Evolutionary conservation across 768 basidiomycete genomes (phyloP), one percentile per base, ranked within the genome.

Genomic region (Xerocomellus chrysenteron): DNA sequence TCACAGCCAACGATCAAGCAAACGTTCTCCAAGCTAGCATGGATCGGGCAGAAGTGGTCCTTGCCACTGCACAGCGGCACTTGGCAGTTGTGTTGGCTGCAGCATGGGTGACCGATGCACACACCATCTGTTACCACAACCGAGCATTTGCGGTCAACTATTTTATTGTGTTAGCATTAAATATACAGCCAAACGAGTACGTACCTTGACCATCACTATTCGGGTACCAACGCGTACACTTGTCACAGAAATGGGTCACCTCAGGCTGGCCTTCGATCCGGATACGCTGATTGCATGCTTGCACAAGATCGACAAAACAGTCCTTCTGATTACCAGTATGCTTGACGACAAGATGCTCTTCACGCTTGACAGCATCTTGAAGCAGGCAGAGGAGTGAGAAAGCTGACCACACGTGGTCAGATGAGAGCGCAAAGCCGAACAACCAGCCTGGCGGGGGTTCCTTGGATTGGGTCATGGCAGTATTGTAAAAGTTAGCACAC

Each of bases 21-120:
- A 0, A 54, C 2, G 0, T 9, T 0, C 1, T 32, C 11, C 2
- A 32, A 26, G 1, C 19, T 0, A 2, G 33, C 21, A 26, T 58
- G 54, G 0, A 2, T 0, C 0, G 10, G 32, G 3, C 60, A 61
- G 2, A 59, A 61, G 3, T 11, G 26, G 16, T 61, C 54, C 1
- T 3, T 0, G n/a, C 13, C 37, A 3, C 16, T 52, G 1, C 13
- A 0, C 16, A 61, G 4, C 9, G 54, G 47, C 0, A 50, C n/a
- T 10, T 55, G 2, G 3, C 57, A 61, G 10, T 61, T 61, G 13
- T 52, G 50, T 4, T 1, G 1, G 0, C 50, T 12, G 8, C 56
- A 61, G 26, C 57, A 58, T 0, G 53, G 53, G 24, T 57, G 59
- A 1, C 59, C 37, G 7, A 59, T 55, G 17, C 57, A 52, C 0